Conservation (phyloP, 495 filamentous ascomycete species). For the Poronia punctata region DNA sequence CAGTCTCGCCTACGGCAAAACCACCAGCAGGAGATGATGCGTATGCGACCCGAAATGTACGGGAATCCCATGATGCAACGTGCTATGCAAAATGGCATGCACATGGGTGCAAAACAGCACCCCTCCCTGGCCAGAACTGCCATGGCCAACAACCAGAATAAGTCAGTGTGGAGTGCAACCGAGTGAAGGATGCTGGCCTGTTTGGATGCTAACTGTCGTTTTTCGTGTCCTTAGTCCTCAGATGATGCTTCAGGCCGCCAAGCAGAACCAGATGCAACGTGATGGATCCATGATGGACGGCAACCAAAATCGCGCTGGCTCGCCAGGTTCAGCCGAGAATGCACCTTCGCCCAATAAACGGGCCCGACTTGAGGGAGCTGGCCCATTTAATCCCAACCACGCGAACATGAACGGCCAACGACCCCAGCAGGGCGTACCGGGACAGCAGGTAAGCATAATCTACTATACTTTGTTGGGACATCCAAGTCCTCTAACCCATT, state of each 20-base stretch:
- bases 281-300: conserved; percentile 84
- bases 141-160: conserved; percentile 69
- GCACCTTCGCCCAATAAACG: conserved; percentile 89
- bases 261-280: conserved; percentile 69
- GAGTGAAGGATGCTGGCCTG: neutral
- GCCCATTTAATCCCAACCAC: conserved; percentile 59
- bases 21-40: conserved; percentile 62
- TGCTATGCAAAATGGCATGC: conserved; percentile 46
- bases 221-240: conserved; percentile 50
- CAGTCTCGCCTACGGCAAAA: conserved; percentile 60
- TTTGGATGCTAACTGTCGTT: conserved; percentile 17
- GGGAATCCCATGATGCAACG: conserved; percentile 49
- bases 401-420: conserved; percentile 69
- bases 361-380: conserved; percentile 68
- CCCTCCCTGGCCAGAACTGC: conserved; percentile 62
- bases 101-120: conserved; percentile 34
- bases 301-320: conserved; percentile 71
- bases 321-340: conserved; percentile 75
- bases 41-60: conserved; percentile 51
- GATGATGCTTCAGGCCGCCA: conserved; percentile 60
- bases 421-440: conserved; percentile 63
- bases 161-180: conserved; percentile 41
- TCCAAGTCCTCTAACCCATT: too few species aligned
- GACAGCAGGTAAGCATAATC: conserved; percentile 60
- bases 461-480: conserved; percentile 36